Conservation (phyloP, 2,329 filamentous ascomycete genomes). For the Cercospora beticola region DNA sequence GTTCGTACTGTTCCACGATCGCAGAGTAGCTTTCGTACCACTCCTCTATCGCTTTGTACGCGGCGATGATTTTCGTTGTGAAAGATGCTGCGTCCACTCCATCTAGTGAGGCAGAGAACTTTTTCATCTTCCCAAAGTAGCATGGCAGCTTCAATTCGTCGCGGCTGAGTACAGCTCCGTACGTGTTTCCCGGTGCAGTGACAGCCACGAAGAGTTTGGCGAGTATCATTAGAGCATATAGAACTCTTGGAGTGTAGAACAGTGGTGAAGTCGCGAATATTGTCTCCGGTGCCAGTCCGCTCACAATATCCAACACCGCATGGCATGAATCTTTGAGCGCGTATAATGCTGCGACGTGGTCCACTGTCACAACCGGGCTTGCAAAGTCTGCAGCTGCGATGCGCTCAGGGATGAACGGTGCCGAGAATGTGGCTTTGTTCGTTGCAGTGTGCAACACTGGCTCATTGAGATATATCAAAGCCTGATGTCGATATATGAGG, state of each 20-base stretch:
- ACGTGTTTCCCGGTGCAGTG: constrained; percentile 22
- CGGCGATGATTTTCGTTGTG: constrained; percentile 5
- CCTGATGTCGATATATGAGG: constrained; percentile 17
- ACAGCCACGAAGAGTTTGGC: constrained; percentile 25
- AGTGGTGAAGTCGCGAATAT: constrained; percentile 13
- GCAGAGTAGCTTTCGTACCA: constrained; percentile 9
- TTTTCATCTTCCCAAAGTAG: constrained; percentile 8
- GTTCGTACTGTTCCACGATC: constrained; percentile 8
- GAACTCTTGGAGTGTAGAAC: constrained; percentile 20
- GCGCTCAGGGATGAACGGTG: constrained; percentile 22
- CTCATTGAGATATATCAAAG: constrained; percentile 26
- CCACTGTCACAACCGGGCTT: constrained; percentile 20
- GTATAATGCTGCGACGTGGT: constrained; percentile 20
- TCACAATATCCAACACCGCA: constrained; percentile 16
- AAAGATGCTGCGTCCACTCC: neutral
- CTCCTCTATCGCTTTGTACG: neutral
- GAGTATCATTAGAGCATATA: constrained; percentile 19
- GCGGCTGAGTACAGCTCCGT: constrained; percentile 22
- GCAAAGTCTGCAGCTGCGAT: constrained; percentile 25
- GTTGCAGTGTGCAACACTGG: constrained; percentile 26
- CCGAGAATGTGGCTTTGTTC: constrained; percentile 26
- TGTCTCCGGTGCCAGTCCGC: neutral
- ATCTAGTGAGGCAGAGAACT: neutral
- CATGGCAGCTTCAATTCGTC: constrained; percentile 23
- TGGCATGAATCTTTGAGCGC: constrained; percentile 23